phyloP scores from a whole-genome alignment of 2,329 filamentous ascomycete genomes.

The Aspergillus pseudonomiae region DNA sequence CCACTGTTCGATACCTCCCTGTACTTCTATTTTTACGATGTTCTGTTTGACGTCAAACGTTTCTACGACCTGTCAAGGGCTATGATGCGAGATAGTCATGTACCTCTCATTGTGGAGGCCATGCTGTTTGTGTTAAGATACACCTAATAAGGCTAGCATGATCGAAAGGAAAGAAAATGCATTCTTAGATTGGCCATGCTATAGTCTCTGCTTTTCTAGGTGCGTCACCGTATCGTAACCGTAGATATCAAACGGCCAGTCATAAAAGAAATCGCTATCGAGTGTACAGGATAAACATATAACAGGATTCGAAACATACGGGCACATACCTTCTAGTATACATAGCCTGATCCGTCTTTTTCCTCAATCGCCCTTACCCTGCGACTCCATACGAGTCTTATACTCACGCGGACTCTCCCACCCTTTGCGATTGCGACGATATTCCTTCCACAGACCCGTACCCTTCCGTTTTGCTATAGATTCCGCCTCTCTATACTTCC shows the following conservation, averaged over 20 bases:
- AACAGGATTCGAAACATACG: not conserved
- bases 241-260: conserved; percentile 11
- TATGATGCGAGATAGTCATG: conserved; percentile 6
- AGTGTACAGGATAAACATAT: not conserved
- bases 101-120: not conserved
- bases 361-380: conserved; percentile 16
- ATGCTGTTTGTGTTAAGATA: not conserved
- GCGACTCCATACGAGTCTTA: conserved; percentile 63
- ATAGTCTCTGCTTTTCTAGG: not conserved
- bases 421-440: conserved; percentile 54
- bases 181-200: not conserved
- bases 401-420: conserved; percentile 87
- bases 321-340: not conserved
- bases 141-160: conserved; percentile 2
- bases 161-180: not conserved
- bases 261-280: conserved; percentile 2
- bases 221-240: conserved; percentile 1
- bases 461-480: conserved; percentile 64
- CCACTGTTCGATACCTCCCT: conserved; percentile 16
- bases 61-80: conserved; percentile 4
- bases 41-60: conserved; percentile 15
- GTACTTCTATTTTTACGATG: conserved; percentile 23
- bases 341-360: conserved; percentile 9
- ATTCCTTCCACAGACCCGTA: conserved; percentile 72
- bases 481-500: conserved; percentile 51